Percentiles rank a stretch among this genome's conserved stretches.
phyloP scores from a whole-genome alignment of 2,329 filamentous ascomycete species.

The Colletotrichum filicis region DNA sequence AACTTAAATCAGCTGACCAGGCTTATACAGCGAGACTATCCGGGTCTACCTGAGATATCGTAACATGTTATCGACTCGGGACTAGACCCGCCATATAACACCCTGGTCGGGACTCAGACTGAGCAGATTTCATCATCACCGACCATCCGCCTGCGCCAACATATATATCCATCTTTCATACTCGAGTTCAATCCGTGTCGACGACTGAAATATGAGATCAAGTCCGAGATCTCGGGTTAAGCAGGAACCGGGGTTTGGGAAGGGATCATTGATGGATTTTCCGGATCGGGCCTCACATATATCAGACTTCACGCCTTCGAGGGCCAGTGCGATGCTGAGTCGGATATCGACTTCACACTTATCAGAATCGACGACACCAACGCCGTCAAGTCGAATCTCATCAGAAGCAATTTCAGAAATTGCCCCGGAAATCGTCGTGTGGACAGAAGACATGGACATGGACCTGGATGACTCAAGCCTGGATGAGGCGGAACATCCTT shows the following conservation, averaged over 20 bases:
- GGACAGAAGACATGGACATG: constrained; percentile 56
- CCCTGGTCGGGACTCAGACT: constrained; percentile 24
- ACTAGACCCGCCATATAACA: constrained; percentile 12
- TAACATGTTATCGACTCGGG: constrained; percentile 30
- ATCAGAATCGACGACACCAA: constrained; percentile 36
- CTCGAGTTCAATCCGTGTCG: constrained; percentile 18
- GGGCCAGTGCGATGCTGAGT: constrained; percentile 40
- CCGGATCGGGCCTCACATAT: constrained; percentile 40
- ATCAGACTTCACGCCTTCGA: constrained; percentile 36
- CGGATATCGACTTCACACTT: constrained; percentile 43
- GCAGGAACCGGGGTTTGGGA: constrained; percentile 39
- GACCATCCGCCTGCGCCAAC: constrained; percentile 18
- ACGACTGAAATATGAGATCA: constrained; percentile 34
- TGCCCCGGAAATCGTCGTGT: constrained; percentile 56
- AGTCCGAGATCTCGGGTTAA: constrained; percentile 34
- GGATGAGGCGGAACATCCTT: constrained; percentile 33
- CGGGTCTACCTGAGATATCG: constrained; percentile 16
- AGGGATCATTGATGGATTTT: constrained; percentile 37
- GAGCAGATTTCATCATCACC: constrained; percentile 31
- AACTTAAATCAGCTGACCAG: constrained; percentile 23
- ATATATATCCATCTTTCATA: constrained; percentile 25
- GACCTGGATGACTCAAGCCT: constrained; percentile 40
- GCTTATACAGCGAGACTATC: constrained; percentile 8
- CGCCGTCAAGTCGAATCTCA: constrained; percentile 42
- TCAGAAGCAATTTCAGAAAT: constrained; percentile 48